Base-by-base conservation (phyloP, 2,329 filamentous ascomycete species). In the Colletotrichum tropicicola region DNA sequence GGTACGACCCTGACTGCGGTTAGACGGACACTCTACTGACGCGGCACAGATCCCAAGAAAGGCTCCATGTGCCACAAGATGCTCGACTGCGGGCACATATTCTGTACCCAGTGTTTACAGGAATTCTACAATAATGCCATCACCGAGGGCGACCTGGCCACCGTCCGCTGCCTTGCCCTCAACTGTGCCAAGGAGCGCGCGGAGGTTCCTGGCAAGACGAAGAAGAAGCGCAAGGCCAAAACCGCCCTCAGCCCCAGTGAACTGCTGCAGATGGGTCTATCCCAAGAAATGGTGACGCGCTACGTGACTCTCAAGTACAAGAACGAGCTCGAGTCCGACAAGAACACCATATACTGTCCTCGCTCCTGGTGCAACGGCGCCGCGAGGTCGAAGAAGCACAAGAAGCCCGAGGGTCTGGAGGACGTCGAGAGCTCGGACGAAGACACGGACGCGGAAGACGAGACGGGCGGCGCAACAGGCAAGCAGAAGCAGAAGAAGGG, bases 271-370 rank as follows among this genome's bases (percentile, higher is more conserved):
- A 93, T 95, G 45, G 90, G 91, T 0, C 78, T 95, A 1, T 82
- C 88, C 2, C 86, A 91, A 63, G 88, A 92, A 15, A 86, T 85
- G 32, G 93, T 98, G 2, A 90, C 92, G 73, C 91, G 96, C 59
- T 99, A 97, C 75, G 92, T 97, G 5, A 89, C 89, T 37, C 85
- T 98, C 66, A 98, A 96, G 79, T 92, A 97, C 73, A 98, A 98
- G 80, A 92, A 92, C 69, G 92, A 93, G 75, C 87, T 98, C 3
- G 96, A 98, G 77, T 90, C 93, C 0, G 94, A 98, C 78, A 97
- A 94, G 73, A 91, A 90, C 63, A 98, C 94, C 0, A 87, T 98
- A 32, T 98, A 97, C 76, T 99, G 96, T 73, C 96, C 96, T 0
- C 88, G 96, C 8, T 85, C 89, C 59, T 98, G 94, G 93, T 99